Conservation (phyloP, 106 monocot species). For the Platanthera guangdongensis region DNA sequence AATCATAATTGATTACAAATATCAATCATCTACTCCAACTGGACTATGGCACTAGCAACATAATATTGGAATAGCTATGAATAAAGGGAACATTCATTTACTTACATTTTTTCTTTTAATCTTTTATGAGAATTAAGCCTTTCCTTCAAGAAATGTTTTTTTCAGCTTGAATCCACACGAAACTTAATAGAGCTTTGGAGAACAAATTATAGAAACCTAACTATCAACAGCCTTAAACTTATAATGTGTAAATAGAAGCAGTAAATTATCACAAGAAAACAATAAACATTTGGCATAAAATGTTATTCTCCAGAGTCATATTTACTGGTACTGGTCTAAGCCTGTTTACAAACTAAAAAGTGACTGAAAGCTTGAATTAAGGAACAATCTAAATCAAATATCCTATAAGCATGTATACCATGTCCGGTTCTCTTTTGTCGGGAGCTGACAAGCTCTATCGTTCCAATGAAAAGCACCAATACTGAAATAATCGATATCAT, state of each 20-base stretch:
- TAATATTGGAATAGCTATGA: neutral
- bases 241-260: too few species aligned
- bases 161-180: too few species aligned
- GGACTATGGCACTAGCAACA: neutral
- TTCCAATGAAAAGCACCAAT: constrained; percentile 91
- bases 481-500: constrained; percentile 30
- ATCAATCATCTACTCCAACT: neutral
- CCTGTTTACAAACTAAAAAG: neutral
- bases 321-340: neutral
- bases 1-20: neutral
- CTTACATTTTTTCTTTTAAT: neutral
- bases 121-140: neutral
- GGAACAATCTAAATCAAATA: neutral
- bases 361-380: neutral
- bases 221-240: too few species aligned
- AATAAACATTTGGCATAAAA: neutral
- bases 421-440: constrained; percentile 16
- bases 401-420: constrained; percentile 22
- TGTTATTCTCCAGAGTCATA: neutral
- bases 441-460: constrained; percentile 50
- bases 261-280: too few species aligned
- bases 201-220: too few species aligned
- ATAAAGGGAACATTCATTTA: neutral
- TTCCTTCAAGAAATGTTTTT: too few species aligned
- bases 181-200: too few species aligned